Conservation (phyloP, 2,329 filamentous ascomycete species). For the Apiospora marii region DNA sequence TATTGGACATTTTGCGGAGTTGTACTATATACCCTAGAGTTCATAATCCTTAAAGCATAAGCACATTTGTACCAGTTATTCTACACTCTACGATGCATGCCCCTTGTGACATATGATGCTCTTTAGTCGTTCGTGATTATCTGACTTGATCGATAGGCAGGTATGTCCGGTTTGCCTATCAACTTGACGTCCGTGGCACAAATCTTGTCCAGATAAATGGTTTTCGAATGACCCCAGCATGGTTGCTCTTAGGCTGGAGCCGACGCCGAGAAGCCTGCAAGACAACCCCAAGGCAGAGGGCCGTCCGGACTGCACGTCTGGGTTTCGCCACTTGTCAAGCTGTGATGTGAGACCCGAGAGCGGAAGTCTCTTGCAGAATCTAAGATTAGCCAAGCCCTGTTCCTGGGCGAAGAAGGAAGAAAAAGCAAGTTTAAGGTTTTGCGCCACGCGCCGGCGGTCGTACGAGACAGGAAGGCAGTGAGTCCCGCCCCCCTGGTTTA, state of each 20-base stretch:
- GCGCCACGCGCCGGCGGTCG: not conserved
- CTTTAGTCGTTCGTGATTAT: not conserved
- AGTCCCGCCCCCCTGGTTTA: not conserved
- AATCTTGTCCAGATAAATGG: too few species aligned
- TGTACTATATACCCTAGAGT: not conserved
- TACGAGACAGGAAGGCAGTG: not conserved
- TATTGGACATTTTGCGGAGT: not conserved
- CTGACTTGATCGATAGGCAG: too few species aligned
- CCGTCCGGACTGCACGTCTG: not conserved
- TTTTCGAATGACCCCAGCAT: too few species aligned
- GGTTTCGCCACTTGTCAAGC: not conserved
- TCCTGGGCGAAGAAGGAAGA: not conserved
- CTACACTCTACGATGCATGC: not conserved
- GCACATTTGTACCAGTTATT: not conserved
- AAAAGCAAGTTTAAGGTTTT: not conserved
- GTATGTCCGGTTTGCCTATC: too few species aligned
- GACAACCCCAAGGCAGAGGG: too few species aligned
- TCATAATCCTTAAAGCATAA: not conserved
- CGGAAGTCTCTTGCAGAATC: not conserved
- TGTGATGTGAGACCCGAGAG: not conserved
- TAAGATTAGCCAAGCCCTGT: constrained; percentile 4
- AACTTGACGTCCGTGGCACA: too few species aligned
- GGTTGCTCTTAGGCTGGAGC: too few species aligned
- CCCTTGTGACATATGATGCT: not conserved
- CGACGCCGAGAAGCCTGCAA: too few species aligned